Percentiles rank a stretch among this genome's conserved stretches.
These are phyloP conservation scores for Sporothrix inflata DNA, from an alignment of 2,329 filamentous ascomycete genomes.

Conservation along the genomic window DNA sequence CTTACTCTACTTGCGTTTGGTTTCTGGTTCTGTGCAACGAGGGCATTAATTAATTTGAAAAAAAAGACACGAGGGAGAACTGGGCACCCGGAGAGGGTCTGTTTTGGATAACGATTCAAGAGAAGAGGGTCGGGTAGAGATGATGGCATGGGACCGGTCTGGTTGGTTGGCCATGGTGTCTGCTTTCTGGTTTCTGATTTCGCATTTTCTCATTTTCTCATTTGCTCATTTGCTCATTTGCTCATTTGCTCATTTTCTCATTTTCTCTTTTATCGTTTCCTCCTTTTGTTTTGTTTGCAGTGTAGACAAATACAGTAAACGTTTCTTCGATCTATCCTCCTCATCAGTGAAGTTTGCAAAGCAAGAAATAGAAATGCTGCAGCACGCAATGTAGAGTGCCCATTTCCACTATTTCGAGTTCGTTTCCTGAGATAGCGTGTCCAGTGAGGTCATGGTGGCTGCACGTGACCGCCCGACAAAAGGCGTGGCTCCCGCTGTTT, in stretches of 20 bases:
- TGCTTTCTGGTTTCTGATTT: not conserved
- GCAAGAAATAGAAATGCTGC: not conserved
- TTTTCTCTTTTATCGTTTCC: not conserved
- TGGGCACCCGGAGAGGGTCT: not conserved
- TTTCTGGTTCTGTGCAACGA: not conserved
- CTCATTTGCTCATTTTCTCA: not conserved
- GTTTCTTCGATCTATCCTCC: not conserved
- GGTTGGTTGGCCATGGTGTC: conserved; percentile 4
- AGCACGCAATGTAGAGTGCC: not conserved
- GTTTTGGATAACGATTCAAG: conserved; percentile 11
- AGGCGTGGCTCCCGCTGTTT: not conserved
- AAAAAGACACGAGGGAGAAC: not conserved
- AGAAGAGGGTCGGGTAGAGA: not conserved
- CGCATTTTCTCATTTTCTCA: not conserved
- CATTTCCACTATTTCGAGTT: not conserved
- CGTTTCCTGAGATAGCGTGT: not conserved
- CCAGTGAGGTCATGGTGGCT: not conserved
- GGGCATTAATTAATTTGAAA: conserved; percentile 18
- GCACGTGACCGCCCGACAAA: conserved; percentile 19
- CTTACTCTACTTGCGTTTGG: conserved; percentile 15
- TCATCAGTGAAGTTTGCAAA: not conserved
- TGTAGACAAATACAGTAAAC: conserved; percentile 17
- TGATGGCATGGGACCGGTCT: not conserved
- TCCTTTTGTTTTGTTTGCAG: not conserved
- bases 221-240: not conserved